phyloP scores from a whole-genome alignment of 2,329 filamentous ascomycete genomes.

The Mycosphaerelloides madeirae region DNA sequence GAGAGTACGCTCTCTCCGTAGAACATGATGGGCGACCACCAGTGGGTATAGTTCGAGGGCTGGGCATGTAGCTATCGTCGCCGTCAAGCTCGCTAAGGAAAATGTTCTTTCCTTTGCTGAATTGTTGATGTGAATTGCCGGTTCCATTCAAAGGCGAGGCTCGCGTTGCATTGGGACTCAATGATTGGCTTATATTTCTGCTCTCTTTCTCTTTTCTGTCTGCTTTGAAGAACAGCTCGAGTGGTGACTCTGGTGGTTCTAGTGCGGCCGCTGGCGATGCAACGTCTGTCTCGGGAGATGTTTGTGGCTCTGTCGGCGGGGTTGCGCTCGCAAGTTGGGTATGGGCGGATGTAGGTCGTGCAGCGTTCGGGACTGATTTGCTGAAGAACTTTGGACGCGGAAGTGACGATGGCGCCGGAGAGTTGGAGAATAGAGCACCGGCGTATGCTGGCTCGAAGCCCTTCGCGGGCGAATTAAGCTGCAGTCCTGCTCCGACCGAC shows the following conservation, averaged over 20 bases:
- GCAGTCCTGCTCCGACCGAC: constrained; percentile 40
- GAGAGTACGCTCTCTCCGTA: constrained; percentile 31
- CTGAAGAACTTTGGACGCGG: constrained; percentile 87
- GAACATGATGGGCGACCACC: constrained; percentile 22
- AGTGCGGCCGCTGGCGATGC: constrained; percentile 42
- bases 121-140: constrained; percentile 23
- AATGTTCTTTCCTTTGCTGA: constrained; percentile 47
- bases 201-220: constrained; percentile 72
- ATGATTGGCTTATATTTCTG: constrained; percentile 52
- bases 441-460: constrained; percentile 61
- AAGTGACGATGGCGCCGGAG: constrained; percentile 81
- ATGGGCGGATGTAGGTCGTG: constrained; percentile 40
- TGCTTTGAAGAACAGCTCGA: constrained; percentile 87
- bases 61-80: constrained; percentile 30
- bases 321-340: constrained; percentile 41
- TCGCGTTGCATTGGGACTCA: constrained; percentile 26
- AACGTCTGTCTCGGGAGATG: constrained; percentile 45
- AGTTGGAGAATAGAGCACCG: constrained; percentile 90
- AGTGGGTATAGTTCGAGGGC: constrained; percentile 19
- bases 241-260: constrained; percentile 61
- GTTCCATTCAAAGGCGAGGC: constrained; percentile 26
- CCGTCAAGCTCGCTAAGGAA: constrained; percentile 67
- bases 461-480: constrained; percentile 42
- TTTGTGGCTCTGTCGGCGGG: constrained; percentile 38
- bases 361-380: constrained; percentile 67